A percentile compares a stretch with the other conserved stretches of the same genome.
Conservation (phyloP, 768 basidiomycete species). For the Artomyces pyxidatus region DNA sequence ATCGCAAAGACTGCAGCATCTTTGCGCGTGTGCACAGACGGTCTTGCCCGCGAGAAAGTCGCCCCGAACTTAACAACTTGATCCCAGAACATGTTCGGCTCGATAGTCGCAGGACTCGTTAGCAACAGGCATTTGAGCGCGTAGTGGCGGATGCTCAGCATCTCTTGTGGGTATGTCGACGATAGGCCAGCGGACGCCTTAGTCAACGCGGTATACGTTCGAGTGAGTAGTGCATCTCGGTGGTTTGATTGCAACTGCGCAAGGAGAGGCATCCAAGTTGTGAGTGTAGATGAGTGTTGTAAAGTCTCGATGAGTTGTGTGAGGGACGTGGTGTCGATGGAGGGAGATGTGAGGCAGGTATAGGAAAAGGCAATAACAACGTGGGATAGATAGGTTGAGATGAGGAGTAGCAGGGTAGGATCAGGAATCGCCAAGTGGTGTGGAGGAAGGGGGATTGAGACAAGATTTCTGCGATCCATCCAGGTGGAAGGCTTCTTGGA, state of each 20-base stretch:
- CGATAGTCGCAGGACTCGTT: constrained; percentile 38
- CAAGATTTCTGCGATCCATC: constrained; percentile 14
- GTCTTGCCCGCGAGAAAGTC: constrained; percentile 26
- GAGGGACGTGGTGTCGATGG: constrained; percentile 5
- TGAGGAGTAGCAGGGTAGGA: constrained; percentile 37
- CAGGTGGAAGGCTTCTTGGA: constrained; percentile 11
- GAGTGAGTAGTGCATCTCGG: constrained; percentile 48
- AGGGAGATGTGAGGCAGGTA: constrained; percentile 13
- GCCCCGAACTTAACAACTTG: constrained; percentile 47
- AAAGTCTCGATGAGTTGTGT: constrained; percentile 27
- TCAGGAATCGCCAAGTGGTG: constrained; percentile 22
- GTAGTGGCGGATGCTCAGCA: constrained; percentile 34
- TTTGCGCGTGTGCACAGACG: background rate
- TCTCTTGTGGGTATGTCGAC: constrained; percentile 13
- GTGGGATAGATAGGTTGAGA: constrained; percentile 54
- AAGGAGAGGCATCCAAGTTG: constrained; percentile 45
- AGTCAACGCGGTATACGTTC: constrained; percentile 47
- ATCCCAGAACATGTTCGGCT: constrained; percentile 60
- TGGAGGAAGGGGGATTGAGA: constrained; percentile 38
- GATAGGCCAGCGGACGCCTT: constrained; percentile 18
- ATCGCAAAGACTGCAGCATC: constrained; percentile 27
- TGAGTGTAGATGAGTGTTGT: constrained; percentile 28
- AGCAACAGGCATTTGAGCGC: constrained; percentile 39
- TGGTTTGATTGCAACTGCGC: constrained; percentile 41
- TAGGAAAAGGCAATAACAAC: constrained; percentile 37